Conservation (phyloP, 129 eudicot genomes). For the Flaveria linearis region DNA sequence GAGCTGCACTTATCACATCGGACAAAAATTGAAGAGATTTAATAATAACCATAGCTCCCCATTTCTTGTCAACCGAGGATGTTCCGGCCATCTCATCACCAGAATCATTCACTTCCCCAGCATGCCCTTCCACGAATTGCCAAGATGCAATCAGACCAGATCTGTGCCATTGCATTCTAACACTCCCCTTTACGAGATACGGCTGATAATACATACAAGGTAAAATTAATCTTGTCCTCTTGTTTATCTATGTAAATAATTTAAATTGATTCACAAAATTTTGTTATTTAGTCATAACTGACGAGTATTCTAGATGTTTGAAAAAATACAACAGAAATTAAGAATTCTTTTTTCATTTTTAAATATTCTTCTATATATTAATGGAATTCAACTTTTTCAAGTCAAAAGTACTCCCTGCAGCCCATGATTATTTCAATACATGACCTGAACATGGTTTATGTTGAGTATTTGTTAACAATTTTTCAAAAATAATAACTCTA, state of each 20-base stretch:
- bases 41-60: constrained; percentile 99
- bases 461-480: too few species aligned
- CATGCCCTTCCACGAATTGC: constrained; percentile 88
- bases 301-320: not conserved
- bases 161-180: constrained; percentile 99
- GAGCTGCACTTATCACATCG: constrained; percentile 65
- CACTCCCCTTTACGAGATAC: constrained; percentile 87
- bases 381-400: too few species aligned
- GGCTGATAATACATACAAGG: constrained; percentile 56
- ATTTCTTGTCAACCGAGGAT: constrained; percentile 63
- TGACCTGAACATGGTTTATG: too few species aligned
- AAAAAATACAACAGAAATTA: not conserved
- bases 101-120: constrained; percentile 43
- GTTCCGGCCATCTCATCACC: constrained; percentile 41
- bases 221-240: not conserved
- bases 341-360: not conserved
- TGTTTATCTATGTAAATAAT: not conserved
- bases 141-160: constrained; percentile 92
- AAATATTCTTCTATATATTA: too few species aligned
- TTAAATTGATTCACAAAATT: not conserved
- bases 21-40: constrained; percentile 86
- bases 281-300: not conserved
- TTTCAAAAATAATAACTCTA: too few species aligned
- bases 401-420: too few species aligned
- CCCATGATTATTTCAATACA: too few species aligned